Evolutionary conservation across 2,329 filamentous ascomycete genomes (phyloP).

Genomic region (Sclerotiophoma versabilis): DNA sequence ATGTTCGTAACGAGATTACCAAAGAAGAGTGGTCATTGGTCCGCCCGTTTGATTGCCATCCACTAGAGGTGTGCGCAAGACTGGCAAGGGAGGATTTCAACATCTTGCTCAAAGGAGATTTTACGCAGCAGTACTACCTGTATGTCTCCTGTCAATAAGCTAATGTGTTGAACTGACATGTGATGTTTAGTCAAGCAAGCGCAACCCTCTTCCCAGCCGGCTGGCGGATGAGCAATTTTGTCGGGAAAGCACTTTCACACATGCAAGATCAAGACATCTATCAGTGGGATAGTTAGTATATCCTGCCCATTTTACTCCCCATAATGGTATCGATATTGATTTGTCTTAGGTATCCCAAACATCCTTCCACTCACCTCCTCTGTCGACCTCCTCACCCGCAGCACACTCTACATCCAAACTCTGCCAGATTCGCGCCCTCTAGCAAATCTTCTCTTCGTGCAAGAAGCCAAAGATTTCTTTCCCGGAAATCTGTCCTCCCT

Average conservation of each 20-base stretch:
- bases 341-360: slow-evolving; percentile 19
- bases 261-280: slow-evolving; percentile 56
- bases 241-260: slow-evolving; percentile 58
- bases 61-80: slow-evolving; percentile 59
- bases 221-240: slow-evolving; percentile 58
- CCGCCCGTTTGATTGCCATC: slow-evolving; percentile 46
- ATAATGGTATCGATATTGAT: slow-evolving; percentile 27
- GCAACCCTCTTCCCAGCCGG: slow-evolving; percentile 62
- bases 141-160: slow-evolving; percentile 27
- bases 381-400: slow-evolving; percentile 57
- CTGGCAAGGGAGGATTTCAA: slow-evolving; percentile 62
- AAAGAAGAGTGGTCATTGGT: slow-evolving; percentile 54
- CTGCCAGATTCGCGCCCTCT: slow-evolving; percentile 47
- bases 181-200: slow-evolving; percentile 52
- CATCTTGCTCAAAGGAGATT: slow-evolving; percentile 54
- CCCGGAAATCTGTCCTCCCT: slow-evolving; percentile 34
- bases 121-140: slow-evolving; percentile 58
- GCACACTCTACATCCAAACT: slow-evolving; percentile 60
- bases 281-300: slow-evolving; percentile 59
- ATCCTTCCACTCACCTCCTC: slow-evolving; percentile 19
- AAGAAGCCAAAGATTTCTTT: slow-evolving; percentile 49
- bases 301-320: slow-evolving; percentile 34
- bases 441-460: slow-evolving; percentile 55
- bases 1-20: slow-evolving; percentile 53
- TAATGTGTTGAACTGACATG: not conserved